phyloP scores from a whole-genome alignment of 2,329 filamentous ascomycete species.

The Botrytis squamosa region DNA sequence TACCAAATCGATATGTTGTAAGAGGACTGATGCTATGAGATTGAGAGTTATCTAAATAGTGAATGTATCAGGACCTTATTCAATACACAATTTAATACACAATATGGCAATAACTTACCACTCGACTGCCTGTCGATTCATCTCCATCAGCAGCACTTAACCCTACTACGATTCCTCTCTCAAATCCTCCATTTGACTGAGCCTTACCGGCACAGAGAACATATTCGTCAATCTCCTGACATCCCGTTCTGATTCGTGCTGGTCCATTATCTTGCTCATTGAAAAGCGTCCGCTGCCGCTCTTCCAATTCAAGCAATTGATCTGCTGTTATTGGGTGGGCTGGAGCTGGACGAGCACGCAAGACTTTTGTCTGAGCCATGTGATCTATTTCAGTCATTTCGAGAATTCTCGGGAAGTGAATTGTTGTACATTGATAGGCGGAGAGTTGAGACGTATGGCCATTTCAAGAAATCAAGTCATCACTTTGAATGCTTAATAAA shows the following conservation, averaged over 20 bases:
- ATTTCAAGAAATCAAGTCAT: background rate
- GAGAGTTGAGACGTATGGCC: background rate
- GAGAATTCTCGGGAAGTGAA: background rate
- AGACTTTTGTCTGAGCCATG: constrained; percentile 23
- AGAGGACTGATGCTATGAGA: constrained; percentile 31
- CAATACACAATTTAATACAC: background rate
- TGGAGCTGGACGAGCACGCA: constrained; percentile 22
- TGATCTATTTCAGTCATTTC: constrained; percentile 28
- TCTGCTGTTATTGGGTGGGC: constrained; percentile 32
- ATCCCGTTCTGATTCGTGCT: constrained; percentile 31
- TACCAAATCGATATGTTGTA: background rate
- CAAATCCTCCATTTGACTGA: constrained; percentile 22
- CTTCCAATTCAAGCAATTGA: constrained; percentile 31
- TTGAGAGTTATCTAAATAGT: constrained; percentile 33
- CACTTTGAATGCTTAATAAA: background rate
- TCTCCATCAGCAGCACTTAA: constrained; percentile 35
- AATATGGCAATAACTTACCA: constrained; percentile 31
- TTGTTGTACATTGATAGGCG: background rate
- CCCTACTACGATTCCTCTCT: constrained; percentile 35
- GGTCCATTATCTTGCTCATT: constrained; percentile 1
- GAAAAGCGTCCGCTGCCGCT: constrained; percentile 28
- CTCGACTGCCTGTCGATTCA: constrained; percentile 31
- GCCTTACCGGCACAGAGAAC: constrained; percentile 30
- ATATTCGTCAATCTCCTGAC: constrained; percentile 26
- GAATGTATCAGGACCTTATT: constrained; percentile 1